Percentiles rank a stretch among this genome's conserved stretches.
Evolutionary conservation across 2,329 filamentous ascomycete species (phyloP).

Genomic region (Penicillium sp.): DNA sequence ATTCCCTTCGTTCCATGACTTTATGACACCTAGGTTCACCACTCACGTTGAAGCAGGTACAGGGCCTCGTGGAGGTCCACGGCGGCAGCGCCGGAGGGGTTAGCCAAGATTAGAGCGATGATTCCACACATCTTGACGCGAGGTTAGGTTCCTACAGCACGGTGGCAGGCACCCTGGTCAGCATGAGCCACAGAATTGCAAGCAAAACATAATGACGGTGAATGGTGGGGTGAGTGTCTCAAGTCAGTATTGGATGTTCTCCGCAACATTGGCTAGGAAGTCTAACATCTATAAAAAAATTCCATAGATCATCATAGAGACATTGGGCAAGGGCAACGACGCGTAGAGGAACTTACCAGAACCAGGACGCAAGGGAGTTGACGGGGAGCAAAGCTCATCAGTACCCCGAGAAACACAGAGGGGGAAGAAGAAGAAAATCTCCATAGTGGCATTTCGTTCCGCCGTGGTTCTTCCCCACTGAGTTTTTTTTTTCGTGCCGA

Average conservation of each 20-base stretch:
- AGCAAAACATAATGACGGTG: slow-evolving; percentile 15
- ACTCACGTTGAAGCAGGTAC: slow-evolving; percentile 69
- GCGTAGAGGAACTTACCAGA: slow-evolving; percentile 24
- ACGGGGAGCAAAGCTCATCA: slow-evolving; percentile 31
- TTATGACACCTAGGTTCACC: slow-evolving; percentile 11
- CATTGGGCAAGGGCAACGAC: slow-evolving; percentile 13
- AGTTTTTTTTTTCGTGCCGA: slow-evolving; percentile 31
- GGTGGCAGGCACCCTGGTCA: background rate
- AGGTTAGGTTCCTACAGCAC: slow-evolving; percentile 30
- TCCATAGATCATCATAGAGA: slow-evolving; percentile 50
- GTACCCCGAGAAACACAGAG: slow-evolving; percentile 26
- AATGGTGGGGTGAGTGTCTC: slow-evolving; percentile 20
- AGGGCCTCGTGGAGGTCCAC: slow-evolving; percentile 73
- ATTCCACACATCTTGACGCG: slow-evolving; percentile 65
- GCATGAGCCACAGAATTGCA: slow-evolving; percentile 2
- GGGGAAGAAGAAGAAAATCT: slow-evolving; percentile 28
- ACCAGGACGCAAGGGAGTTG: slow-evolving; percentile 18
- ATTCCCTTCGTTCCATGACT: background rate
- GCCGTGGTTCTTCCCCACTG: slow-evolving; percentile 25
- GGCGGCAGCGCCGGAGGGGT: slow-evolving; percentile 59
- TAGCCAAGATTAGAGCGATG: slow-evolving; percentile 65
- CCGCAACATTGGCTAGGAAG: slow-evolving; percentile 54
- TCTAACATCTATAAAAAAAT: slow-evolving; percentile 57
- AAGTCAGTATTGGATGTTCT: slow-evolving; percentile 45
- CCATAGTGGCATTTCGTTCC: slow-evolving; percentile 27